Evolutionary conservation across 306 rosid species (phyloP), one percentile per base, ranked within the genome.

Genomic region (Vachellia collinsii): DNA sequence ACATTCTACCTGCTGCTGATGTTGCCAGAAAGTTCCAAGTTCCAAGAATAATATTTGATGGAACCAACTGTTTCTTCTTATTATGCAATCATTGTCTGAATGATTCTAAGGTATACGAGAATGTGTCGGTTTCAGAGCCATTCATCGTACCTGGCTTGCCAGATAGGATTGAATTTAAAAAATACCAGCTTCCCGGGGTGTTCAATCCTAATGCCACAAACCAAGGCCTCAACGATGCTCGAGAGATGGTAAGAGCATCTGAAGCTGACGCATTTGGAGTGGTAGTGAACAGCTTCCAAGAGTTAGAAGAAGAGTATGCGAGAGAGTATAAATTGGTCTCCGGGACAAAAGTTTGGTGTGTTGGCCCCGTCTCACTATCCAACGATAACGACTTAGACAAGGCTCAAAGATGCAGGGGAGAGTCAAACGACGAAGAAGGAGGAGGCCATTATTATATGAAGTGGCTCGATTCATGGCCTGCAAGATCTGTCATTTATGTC

Each of bases 401-500:
- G 74, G 81, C 70, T 20, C 76, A 85, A 5, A 86, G 96, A 70
- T 91, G 92, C 22, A 85, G 72, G 48, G 81, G 25, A 54, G 56
- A 77, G 34, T 37, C 78, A 20, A 22, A 69, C 0, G 68, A 82
- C 7, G 88, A 78, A 5, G 66, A 44, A 72, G 63, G 19, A 20
- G 19, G 5, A 47, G 67, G 14, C 23, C 47, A 85, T 20, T 77
- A 78, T 62, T 41, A 22, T 9, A 56, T 90, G 82, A 79, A 88
- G 16, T 92, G 92, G 92, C 91, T 88, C 23, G 89, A 88, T 73
- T 76, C 77, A 19, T 78, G 82, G 94, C 85, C 84, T 5, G 44
- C 22, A 42, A 20, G 77, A 8, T 82, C 87, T 1, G 94, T 87
- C 1, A 51, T 88, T 12, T 92, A 88, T 76, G 90, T 73, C 8